Evolutionary conservation across 2,329 filamentous ascomycete genomes (phyloP).

Genomic region (Pseudogymnoascus sp.): DNA sequence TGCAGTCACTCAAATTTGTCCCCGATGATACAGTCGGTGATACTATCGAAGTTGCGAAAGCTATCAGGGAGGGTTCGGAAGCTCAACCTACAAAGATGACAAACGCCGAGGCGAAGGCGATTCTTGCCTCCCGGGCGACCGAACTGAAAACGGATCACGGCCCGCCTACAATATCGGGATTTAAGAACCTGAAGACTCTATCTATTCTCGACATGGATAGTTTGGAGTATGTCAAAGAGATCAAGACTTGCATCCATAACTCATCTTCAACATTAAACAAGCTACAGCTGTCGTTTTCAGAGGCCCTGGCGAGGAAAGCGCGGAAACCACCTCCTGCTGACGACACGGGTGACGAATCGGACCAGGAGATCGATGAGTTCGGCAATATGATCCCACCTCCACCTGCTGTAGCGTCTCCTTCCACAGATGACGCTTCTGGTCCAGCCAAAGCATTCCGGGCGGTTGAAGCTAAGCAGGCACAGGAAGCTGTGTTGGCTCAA

Average conservation of each 20-base stretch:
- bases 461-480: slow-evolving; percentile 46
- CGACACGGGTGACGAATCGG: slow-evolving; percentile 41
- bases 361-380: slow-evolving; percentile 47
- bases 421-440: slow-evolving; percentile 33
- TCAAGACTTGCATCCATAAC: slow-evolving; percentile 48
- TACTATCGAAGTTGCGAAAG: not conserved
- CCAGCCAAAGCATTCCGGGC: slow-evolving; percentile 42
- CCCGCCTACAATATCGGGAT: slow-evolving; percentile 49
- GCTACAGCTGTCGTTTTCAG: slow-evolving; percentile 53
- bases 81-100: not conserved
- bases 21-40: not conserved
- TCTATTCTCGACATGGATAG: slow-evolving; percentile 54
- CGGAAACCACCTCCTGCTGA: slow-evolving; percentile 36
- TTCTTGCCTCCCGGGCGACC: not conserved
- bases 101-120: not conserved
- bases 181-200: slow-evolving; percentile 47
- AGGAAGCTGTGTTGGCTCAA: slow-evolving; percentile 45
- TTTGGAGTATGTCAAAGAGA: slow-evolving; percentile 48
- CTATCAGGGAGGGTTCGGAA: not conserved
- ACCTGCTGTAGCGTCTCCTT: slow-evolving; percentile 25
- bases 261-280: slow-evolving; percentile 48
- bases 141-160: slow-evolving; percentile 25
- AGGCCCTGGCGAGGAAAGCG: slow-evolving; percentile 41
- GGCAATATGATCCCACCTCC: slow-evolving; percentile 32
- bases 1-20: slow-evolving; percentile 21